Conservation (phyloP, 768 basidiomycete genomes). For the Naganishia onofrii region DNA sequence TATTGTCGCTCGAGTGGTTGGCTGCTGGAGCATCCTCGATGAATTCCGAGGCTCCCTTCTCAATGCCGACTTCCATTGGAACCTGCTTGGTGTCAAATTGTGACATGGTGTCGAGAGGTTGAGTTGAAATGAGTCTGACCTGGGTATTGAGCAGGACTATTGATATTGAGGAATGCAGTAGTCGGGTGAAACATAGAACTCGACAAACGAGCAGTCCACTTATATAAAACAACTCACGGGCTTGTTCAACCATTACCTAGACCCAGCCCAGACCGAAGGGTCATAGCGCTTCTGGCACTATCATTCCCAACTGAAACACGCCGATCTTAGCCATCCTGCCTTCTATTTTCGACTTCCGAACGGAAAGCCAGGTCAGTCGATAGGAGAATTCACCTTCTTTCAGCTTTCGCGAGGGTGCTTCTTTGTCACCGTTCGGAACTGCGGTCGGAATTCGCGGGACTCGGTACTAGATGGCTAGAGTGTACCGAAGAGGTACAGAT, state of each 20-base stretch:
- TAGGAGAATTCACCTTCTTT: too few species aligned
- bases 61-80: neutral
- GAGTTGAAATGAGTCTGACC: too few species aligned
- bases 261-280: neutral
- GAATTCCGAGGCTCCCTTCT: conserved; percentile 13
- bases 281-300: neutral
- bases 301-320: neutral
- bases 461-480: too few species aligned
- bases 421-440: too few species aligned
- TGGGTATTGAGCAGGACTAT: too few species aligned
- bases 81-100: conserved; percentile 9
- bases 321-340: neutral
- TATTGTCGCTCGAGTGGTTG: neutral
- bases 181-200: too few species aligned
- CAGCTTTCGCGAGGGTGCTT: too few species aligned
- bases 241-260: neutral
- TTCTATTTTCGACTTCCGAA: neutral
- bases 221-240: neutral
- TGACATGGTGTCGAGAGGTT: conserved; percentile 4
- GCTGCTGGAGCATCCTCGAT: conserved; percentile 7
- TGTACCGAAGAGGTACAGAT: too few species aligned
- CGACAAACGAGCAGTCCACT: neutral
- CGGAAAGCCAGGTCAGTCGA: neutral
- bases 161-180: too few species aligned
- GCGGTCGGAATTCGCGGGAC: too few species aligned